phyloP scores from a whole-genome alignment of 305 asterid genomes.

The Euphrasia arctica region DNA sequence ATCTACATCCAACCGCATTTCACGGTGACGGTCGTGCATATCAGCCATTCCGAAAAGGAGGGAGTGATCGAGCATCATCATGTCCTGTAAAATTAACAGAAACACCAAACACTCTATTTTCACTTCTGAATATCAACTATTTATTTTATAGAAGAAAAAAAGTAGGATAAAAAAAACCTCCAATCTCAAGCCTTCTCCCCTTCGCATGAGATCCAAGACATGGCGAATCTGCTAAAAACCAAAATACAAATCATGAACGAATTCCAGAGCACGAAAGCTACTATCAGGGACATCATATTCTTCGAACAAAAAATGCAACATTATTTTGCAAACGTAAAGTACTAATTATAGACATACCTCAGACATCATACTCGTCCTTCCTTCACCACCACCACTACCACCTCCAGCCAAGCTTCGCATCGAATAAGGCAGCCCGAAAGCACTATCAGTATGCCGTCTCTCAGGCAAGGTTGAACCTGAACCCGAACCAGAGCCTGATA shows the following conservation, averaged over 20 bases:
- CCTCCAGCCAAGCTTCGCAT: conserved; percentile 56
- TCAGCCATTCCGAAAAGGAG: conserved; percentile 74
- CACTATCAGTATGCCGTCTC: conserved; percentile 59
- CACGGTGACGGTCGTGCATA: conserved; percentile 73
- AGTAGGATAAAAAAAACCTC: conserved; percentile 51
- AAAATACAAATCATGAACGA: conserved; percentile 5
- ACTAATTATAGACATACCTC: conserved; percentile 38
- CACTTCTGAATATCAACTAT: not conserved
- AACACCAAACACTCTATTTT: not conserved
- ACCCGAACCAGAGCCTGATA: conserved; percentile 29
- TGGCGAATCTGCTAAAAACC: conserved; percentile 70
- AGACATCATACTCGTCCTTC: conserved; percentile 65
- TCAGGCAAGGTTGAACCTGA: conserved; percentile 44
- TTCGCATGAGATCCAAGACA: conserved; percentile 89
- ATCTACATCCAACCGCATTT: conserved; percentile 96
- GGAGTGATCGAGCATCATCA: conserved; percentile 83
- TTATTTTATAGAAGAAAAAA: too few species aligned
- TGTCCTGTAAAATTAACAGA: conserved; percentile 46
- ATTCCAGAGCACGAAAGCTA: too few species aligned
- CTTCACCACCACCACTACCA: conserved; percentile 59
- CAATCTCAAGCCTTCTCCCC: conserved; percentile 84
- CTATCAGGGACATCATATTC: too few species aligned
- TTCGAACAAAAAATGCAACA: too few species aligned
- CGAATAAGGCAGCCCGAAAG: conserved; percentile 54
- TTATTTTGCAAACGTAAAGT: not conserved